Conservation (phyloP, 176 grass and related monocot species). For the Poa annua region DNA sequence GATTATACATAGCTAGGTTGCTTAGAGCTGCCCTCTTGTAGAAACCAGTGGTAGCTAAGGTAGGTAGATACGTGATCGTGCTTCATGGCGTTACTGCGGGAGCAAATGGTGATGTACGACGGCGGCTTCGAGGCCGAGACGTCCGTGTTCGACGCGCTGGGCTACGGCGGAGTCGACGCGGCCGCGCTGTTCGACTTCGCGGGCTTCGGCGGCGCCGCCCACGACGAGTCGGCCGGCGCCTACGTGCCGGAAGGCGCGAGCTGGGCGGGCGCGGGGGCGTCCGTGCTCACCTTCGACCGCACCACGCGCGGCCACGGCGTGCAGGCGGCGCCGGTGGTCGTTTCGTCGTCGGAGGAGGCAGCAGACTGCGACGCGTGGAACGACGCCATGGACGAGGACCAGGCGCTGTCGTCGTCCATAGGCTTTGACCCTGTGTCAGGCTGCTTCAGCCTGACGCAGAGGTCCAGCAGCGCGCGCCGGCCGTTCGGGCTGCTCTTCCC, state of each 20-base stretch:
- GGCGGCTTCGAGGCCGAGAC: constrained; percentile 20
- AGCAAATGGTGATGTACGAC: constrained; percentile 32
- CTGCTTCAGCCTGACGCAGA: constrained; percentile 47
- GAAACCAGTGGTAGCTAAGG: background rate
- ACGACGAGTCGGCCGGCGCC: background rate
- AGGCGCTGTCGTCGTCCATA: constrained; percentile 18
- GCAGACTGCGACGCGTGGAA: constrained; percentile 63
- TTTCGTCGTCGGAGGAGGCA: background rate
- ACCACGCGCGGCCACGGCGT: background rate
- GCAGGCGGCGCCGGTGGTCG: background rate
- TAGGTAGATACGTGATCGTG: background rate
- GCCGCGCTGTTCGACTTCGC: constrained; percentile 17
- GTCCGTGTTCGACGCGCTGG: constrained; percentile 34
- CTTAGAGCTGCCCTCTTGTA: background rate
- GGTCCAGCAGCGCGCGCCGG: constrained; percentile 19
- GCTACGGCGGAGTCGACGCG: constrained; percentile 37
- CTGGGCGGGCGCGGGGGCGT: constrained; percentile 39
- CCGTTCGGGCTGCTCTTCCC: constrained; percentile 48
- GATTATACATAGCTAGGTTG: no score
- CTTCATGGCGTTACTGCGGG: constrained; percentile 53
- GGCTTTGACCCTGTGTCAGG: constrained; percentile 36
- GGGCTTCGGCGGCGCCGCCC: background rate
- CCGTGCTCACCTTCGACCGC: constrained; percentile 62
- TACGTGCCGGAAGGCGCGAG: background rate
- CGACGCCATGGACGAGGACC: constrained; percentile 60